Evolutionary conservation across 352 stramenopile species (phyloP).

Genomic region (Pythium vanterpoolii): DNA sequence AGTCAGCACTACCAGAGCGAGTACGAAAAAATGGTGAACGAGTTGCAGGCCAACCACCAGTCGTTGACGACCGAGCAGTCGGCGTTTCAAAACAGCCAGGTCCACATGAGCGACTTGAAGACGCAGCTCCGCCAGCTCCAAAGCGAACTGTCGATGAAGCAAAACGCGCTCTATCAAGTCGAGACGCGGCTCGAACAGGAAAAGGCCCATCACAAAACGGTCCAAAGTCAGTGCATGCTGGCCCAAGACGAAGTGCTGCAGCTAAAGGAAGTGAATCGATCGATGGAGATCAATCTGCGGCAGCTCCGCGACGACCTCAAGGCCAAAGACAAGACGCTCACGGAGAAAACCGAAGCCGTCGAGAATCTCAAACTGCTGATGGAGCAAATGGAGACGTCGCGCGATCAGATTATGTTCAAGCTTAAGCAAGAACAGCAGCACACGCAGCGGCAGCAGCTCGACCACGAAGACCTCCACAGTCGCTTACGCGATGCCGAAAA

Average conservation of each 20-base stretch:
- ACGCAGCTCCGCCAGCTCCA: conserved; percentile 61
- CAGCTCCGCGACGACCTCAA: conserved; percentile 59
- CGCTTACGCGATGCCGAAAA: conserved; percentile 47
- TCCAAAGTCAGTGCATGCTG: conserved; percentile 53
- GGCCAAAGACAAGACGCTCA: conserved; percentile 50
- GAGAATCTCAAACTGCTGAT: conserved; percentile 75
- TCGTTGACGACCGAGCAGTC: conserved; percentile 54
- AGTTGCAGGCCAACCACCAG: conserved; percentile 55
- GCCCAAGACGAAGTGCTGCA: conserved; percentile 61
- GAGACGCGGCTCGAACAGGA: conserved; percentile 70
- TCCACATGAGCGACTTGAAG: conserved; percentile 50
- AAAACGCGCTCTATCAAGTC: conserved; percentile 47
- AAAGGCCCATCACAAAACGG: conserved; percentile 47
- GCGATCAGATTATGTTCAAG: conserved; percentile 76
- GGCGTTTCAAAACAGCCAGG: conserved; percentile 53
- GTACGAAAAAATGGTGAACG: conserved; percentile 68
- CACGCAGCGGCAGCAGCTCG: conserved; percentile 47
- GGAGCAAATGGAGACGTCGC: conserved; percentile 81
- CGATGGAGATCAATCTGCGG: conserved; percentile 51
- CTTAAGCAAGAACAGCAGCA: conserved; percentile 73
- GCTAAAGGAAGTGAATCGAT: conserved; percentile 44
- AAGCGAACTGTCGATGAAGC: conserved; percentile 54
- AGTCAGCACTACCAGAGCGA: conserved; percentile 70
- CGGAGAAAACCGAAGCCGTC: conserved; percentile 57
- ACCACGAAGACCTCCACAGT: conserved; percentile 48